Evolutionary conservation across 108 stramenopile species (phyloP).

Genomic region (Stephanodiscus minutulus): DNA sequence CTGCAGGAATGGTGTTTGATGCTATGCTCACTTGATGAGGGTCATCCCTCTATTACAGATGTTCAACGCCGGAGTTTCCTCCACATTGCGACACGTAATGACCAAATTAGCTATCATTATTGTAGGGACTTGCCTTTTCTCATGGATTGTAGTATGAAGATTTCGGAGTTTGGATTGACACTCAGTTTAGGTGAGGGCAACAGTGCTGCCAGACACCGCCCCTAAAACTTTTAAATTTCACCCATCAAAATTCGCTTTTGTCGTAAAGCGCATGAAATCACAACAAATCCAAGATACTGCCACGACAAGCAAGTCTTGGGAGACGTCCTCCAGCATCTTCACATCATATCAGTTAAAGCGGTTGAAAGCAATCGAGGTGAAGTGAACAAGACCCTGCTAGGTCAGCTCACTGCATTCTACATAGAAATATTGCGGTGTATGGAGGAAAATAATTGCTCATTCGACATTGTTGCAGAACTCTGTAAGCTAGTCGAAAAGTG

Average conservation of each 20-base stretch:
- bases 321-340: conserved; percentile 39
- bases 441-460: conserved; percentile 17
- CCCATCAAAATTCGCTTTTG: background rate
- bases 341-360: conserved; percentile 37
- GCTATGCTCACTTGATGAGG: conserved; percentile 40
- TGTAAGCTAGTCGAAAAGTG: conserved; percentile 27
- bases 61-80: conserved; percentile 48
- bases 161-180: conserved; percentile 59
- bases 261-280: conserved; percentile 43
- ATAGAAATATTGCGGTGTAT: conserved; percentile 39
- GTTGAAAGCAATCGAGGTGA: conserved; percentile 27
- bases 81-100: conserved; percentile 59
- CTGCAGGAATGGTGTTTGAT: conserved; percentile 74
- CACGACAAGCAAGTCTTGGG: conserved; percentile 15
- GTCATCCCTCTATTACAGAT: conserved; percentile 10
- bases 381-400: conserved; percentile 39
- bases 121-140: conserved; percentile 68
- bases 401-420: conserved; percentile 46
- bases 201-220: background rate
- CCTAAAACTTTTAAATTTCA: background rate
- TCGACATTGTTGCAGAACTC: conserved; percentile 37
- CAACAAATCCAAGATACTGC: conserved; percentile 28
- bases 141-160: conserved; percentile 58
- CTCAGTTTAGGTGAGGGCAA: conserved; percentile 63
- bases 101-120: conserved; percentile 57